These are phyloP conservation scores for Imleria badia DNA, from an alignment of 768 basidiomycete species.

Conservation along the genomic window DNA sequence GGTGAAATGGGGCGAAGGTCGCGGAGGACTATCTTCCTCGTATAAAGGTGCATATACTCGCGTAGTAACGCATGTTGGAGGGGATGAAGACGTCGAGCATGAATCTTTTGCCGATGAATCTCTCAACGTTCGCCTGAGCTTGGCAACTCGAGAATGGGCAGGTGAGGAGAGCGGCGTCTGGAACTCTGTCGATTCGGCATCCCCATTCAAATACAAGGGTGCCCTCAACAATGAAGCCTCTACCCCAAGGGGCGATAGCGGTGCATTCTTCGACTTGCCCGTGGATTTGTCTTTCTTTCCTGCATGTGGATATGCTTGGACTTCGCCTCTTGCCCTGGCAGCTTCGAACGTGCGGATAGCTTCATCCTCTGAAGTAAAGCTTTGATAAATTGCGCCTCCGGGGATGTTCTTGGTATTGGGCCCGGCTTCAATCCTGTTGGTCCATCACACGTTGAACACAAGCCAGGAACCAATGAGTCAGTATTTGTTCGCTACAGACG, in stretches of 20 bases:
- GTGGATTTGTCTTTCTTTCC: neutral
- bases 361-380: conserved; percentile 43
- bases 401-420: conserved; percentile 44
- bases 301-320: conserved; percentile 14
- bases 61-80: conserved; percentile 29
- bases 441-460: conserved; percentile 2
- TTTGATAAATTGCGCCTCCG: conserved; percentile 41
- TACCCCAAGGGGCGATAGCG: conserved; percentile 16
- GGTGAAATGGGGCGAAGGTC: conserved; percentile 16
- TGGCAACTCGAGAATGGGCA: neutral
- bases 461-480: conserved; percentile 17
- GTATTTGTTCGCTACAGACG: conserved; percentile 25
- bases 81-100: conserved; percentile 19
- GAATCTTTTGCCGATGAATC: conserved; percentile 7
- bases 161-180: neutral
- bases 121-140: conserved; percentile 10
- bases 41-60: conserved; percentile 17
- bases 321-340: conserved; percentile 30
- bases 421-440: conserved; percentile 45
- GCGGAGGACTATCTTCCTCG: conserved; percentile 9
- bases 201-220: conserved; percentile 7
- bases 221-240: conserved; percentile 18
- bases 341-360: conserved; percentile 36
- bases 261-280: conserved; percentile 4
- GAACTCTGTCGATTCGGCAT: neutral